Conservation (phyloP, 768 basidiomycete species). For the Suillus clintonianus region DNA sequence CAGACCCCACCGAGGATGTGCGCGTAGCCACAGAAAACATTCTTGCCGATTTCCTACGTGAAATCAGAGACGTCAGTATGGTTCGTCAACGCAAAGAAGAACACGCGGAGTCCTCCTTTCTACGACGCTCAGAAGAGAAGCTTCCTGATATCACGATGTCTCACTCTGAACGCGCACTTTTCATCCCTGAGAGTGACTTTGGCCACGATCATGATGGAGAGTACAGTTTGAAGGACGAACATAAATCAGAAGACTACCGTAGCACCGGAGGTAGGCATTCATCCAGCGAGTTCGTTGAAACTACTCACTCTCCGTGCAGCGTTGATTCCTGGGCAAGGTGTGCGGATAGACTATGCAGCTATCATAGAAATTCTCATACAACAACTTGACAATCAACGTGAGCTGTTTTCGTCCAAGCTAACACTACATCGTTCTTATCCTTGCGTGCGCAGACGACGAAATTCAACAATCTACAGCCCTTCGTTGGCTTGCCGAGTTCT, state of each 20-base stretch:
- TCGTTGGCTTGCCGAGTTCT: constrained; percentile 89
- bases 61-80: constrained; percentile 83
- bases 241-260: constrained; percentile 53
- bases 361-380: constrained; percentile 92
- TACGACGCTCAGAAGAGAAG: constrained; percentile 50
- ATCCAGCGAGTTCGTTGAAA: background rate
- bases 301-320: constrained; percentile 40
- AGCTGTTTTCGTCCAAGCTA: constrained; percentile 30
- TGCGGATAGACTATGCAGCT: constrained; percentile 85
- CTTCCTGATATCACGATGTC: constrained; percentile 61
- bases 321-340: constrained; percentile 94
- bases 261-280: constrained; percentile 62
- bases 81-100: constrained; percentile 71
- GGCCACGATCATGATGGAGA: constrained; percentile 41
- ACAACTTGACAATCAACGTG: constrained; percentile 84
- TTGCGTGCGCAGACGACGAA: constrained; percentile 64
- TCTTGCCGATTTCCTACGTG: constrained; percentile 85
- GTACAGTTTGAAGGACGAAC: constrained; percentile 44
- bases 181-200: constrained; percentile 52
- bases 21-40: constrained; percentile 88
- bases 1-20: constrained; percentile 93
- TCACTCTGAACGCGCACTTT: constrained; percentile 56
- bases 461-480: constrained; percentile 95
- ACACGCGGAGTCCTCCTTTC: constrained; percentile 40
- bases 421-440: constrained; percentile 1